phyloP scores from a whole-genome alignment of 371 early-diverging fungal species.

The Mortierella sp. region DNA sequence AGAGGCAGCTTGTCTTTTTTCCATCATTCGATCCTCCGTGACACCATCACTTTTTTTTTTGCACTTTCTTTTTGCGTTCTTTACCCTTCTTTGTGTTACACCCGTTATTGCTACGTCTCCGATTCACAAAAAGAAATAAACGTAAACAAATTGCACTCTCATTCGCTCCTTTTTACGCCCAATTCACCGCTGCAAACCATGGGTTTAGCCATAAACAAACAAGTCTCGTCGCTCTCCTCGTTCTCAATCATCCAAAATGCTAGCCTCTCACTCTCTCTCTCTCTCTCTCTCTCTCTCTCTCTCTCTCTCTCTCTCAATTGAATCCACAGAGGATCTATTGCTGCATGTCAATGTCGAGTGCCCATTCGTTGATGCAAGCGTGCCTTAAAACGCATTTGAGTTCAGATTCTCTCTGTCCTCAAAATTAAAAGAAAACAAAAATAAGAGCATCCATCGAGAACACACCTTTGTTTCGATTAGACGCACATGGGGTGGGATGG shows the following conservation, averaged over 20 bases:
- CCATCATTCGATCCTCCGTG: too few relatives aligned
- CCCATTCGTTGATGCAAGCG: neutral
- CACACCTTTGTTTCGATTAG: neutral
- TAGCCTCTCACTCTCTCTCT: neutral
- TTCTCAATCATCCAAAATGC: neutral
- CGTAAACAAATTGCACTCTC: too few relatives aligned
- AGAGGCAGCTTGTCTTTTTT: too few relatives aligned
- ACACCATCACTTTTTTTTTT: too few relatives aligned
- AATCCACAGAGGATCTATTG: neutral
- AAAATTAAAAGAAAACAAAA: neutral
- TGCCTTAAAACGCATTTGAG: constrained; percentile 5
- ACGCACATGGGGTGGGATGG: neutral
- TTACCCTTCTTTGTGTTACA: too few relatives aligned
- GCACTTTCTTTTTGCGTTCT: too few relatives aligned
- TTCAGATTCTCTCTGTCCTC: neutral
- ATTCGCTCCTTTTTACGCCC: too few relatives aligned
- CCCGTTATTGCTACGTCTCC: too few relatives aligned
- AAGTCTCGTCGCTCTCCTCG: neutral
- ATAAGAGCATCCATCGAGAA: neutral
- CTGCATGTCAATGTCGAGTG: neutral
- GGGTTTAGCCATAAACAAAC: too few relatives aligned
- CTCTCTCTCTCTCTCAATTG: neutral
- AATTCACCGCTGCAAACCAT: too few relatives aligned
- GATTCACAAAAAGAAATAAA: too few relatives aligned
- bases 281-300: neutral